A percentile compares a stretch with the other conserved stretches of the same genome.
phyloP scores from a whole-genome alignment of 2,329 filamentous ascomycete species.

The Lasiodiplodia citricola region DNA sequence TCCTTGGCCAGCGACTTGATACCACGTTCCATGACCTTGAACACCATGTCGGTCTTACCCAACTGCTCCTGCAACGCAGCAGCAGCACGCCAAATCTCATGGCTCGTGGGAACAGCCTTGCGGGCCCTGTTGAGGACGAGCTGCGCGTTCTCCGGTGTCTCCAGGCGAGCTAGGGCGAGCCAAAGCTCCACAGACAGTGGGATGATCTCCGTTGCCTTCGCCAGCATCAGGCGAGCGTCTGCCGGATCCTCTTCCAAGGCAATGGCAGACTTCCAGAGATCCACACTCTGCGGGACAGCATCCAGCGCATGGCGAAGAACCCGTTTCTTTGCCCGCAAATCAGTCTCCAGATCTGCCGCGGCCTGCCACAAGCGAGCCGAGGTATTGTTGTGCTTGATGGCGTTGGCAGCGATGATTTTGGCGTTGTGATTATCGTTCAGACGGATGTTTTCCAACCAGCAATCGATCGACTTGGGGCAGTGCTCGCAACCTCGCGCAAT shows the following conservation, averaged over 20 bases:
- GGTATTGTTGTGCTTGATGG: slow-evolving; percentile 87
- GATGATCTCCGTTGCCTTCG: slow-evolving; percentile 94
- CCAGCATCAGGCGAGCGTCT: slow-evolving; percentile 85
- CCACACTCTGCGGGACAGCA: slow-evolving; percentile 90
- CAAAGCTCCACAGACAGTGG: slow-evolving; percentile 92
- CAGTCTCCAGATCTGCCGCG: slow-evolving; percentile 89
- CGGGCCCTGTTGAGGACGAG: slow-evolving; percentile 94
- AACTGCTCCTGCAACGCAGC: slow-evolving; percentile 89
- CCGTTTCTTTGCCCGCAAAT: slow-evolving; percentile 84
- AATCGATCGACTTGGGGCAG: slow-evolving; percentile 92
- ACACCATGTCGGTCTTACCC: slow-evolving; percentile 75
- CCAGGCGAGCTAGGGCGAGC: slow-evolving; percentile 89
- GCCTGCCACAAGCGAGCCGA: slow-evolving; percentile 93
- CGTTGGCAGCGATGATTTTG: slow-evolving; percentile 92
- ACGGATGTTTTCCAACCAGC: slow-evolving; percentile 94
- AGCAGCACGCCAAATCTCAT: slow-evolving; percentile 97
- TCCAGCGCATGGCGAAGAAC: slow-evolving; percentile 91
- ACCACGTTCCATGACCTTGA: slow-evolving; percentile 91
- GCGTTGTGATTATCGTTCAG: slow-evolving; percentile 91
- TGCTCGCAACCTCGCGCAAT: slow-evolving; percentile 88
- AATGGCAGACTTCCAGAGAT: slow-evolving; percentile 97
- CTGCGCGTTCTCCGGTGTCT: slow-evolving; percentile 89
- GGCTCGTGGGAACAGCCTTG: slow-evolving; percentile 88
- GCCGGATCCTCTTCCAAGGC: slow-evolving; percentile 90
- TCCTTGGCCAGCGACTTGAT: slow-evolving; percentile 87